These are phyloP conservation scores for Chalciporus sphaerocephalus DNA, from an alignment of 768 basidiomycete genomes.

Conservation along the genomic window DNA sequence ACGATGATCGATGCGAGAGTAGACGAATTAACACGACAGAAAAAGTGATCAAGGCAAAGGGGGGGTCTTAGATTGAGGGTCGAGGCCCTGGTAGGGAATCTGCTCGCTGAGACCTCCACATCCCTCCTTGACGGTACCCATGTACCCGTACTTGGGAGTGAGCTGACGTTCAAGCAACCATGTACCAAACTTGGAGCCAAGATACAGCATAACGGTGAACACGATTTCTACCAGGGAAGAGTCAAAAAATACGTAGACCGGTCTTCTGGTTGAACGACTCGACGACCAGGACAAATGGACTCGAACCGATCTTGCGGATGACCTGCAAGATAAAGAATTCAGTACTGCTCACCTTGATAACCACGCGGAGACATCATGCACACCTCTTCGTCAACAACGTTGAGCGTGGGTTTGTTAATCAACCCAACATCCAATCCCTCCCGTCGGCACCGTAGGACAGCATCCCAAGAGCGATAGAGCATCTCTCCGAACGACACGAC, in stretches of 20 bases:
- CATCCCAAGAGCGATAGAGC: constrained; percentile 80
- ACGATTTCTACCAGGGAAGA: background rate
- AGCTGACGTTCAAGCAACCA: constrained; percentile 82
- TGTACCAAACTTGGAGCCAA: constrained; percentile 80
- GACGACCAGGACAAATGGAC: constrained; percentile 77
- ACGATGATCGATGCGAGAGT: constrained; percentile 39
- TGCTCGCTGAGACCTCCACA: constrained; percentile 78
- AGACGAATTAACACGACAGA: background rate
- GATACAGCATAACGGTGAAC: constrained; percentile 29
- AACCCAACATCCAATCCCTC: constrained; percentile 76
- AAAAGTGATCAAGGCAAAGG: background rate
- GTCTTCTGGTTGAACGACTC: constrained; percentile 90
- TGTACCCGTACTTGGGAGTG: constrained; percentile 76
- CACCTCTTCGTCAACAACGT: constrained; percentile 79
- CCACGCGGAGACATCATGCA: constrained; percentile 8
- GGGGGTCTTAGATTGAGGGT: constrained; percentile 58
- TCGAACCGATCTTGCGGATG: constrained; percentile 66
- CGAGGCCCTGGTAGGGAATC: constrained; percentile 78
- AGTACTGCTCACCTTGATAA: background rate
- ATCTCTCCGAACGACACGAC: constrained; percentile 86
- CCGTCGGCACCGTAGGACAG: constrained; percentile 68
- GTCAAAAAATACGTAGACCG: constrained; percentile 41
- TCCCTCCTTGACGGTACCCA: constrained; percentile 75
- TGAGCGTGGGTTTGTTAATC: constrained; percentile 82
- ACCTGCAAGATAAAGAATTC: constrained; percentile 31